Base-by-base conservation (phyloP, 2,329 filamentous ascomycete species). In the Exophiala mesophila region DNA sequence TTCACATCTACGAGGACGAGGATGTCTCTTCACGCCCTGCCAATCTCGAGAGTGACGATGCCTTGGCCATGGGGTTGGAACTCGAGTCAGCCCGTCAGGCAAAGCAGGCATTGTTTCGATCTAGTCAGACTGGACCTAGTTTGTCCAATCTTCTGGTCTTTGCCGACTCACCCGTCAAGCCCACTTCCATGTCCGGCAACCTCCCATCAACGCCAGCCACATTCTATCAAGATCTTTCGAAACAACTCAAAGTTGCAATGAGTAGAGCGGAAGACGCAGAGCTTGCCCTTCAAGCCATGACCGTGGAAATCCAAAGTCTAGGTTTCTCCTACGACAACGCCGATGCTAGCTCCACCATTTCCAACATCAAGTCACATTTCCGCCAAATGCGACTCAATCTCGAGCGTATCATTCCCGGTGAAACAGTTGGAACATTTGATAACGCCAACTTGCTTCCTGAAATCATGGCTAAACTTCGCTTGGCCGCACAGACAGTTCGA, bases 361-460 rank as follows among this genome's bases (percentile, higher is more conserved):
- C 54, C 4, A 56, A 63, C 29, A 64, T 71, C 44, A 60, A 61
- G 16, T 50, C 53, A 5, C 59, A 59, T 13, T 70, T 72, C 47
- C 64, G 65, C 7, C 50, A 61, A 21, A 67, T 69, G 21, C 64
- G 68, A 19, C 54, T 71, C 13, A 61, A 66, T 15, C 59, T 72
- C 9, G 69, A 72, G 44, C 59, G 61, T 33, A 51, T 62, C 2
- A 45, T 70, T 6, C 68, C 70, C 5, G 68, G 68, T 5, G 70
- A 71, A 47, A 70, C 63, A 13, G 54, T 62, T 33, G 59, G 56
- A 4, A 51, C 63, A 9, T 58, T 69, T 13, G 51, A 62, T 7
- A 57, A 70, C 36, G 62, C 64, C 26, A 61, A 59, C 32, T 55
- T 63, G 8, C 55, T 73, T 7, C 54, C 63, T 19, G 62, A 64